Percentiles rank a stretch among this genome's conserved stretches.
Evolutionary conservation across 164 flowering plant genomes (phyloP).

Genomic region (Vitis cinerea): DNA sequence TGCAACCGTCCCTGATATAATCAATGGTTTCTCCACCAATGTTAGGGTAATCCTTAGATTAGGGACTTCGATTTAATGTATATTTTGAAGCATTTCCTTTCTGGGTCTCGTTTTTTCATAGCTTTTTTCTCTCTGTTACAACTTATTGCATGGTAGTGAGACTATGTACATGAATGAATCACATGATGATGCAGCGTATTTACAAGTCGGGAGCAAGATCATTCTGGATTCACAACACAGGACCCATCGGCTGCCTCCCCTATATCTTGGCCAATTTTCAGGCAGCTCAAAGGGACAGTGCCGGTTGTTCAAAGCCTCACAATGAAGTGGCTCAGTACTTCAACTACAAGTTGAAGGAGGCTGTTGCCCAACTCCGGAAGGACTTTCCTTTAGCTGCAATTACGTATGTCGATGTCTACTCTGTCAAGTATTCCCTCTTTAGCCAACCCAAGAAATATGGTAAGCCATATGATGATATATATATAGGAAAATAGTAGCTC

Average conservation of each 20-base stretch:
- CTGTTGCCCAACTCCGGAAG: slow-evolving; percentile 31
- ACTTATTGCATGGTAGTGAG: too few species aligned
- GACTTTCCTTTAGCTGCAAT: slow-evolving; percentile 32
- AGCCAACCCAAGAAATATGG: slow-evolving; percentile 26
- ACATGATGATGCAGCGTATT: slow-evolving; percentile 21
- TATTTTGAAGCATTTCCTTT: too few species aligned
- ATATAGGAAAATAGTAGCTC: too few species aligned
- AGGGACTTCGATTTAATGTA: too few species aligned
- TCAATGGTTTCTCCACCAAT: slow-evolving; percentile 9
- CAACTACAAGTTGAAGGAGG: slow-evolving; percentile 32
- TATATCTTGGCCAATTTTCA: slow-evolving; percentile 20
- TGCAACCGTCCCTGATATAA: slow-evolving; percentile 19
- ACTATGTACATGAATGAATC: neutral
- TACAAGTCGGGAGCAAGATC: slow-evolving; percentile 34
- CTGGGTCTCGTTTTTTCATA: too few species aligned
- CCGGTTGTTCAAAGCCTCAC: slow-evolving; percentile 36
- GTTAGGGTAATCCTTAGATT: slow-evolving; percentile 18
- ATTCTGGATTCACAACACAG: slow-evolving; percentile 59
- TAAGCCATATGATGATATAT: neutral
- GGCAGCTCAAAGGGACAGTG: slow-evolving; percentile 15
- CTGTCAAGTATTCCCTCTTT: slow-evolving; percentile 31
- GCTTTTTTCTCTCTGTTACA: too few species aligned
- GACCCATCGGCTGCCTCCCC: slow-evolving; percentile 51
- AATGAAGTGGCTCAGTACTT: slow-evolving; percentile 39
- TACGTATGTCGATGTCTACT: slow-evolving; percentile 43